Evolutionary conservation across 208 protist genomes (phyloP), one percentile per base, ranked within the genome.

Genomic region (Leptomonas pyrrhocoris): DNA sequence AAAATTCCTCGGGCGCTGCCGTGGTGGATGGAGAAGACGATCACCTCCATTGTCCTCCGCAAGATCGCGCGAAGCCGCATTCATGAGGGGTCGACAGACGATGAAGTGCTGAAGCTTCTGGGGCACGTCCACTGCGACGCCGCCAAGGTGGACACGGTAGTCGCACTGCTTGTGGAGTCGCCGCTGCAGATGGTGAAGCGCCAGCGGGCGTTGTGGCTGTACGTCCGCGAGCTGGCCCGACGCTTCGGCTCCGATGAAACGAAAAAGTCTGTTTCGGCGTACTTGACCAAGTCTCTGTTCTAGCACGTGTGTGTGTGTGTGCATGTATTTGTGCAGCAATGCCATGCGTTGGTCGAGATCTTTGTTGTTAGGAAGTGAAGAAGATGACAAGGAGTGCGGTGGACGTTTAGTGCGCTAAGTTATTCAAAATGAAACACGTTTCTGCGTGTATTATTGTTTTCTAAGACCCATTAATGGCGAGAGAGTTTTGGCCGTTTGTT

Each of bases 101-200:
- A 89, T 15, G 72, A 80, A 16, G 56, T 92, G 4, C 74, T 94
- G 56, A 74, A 75, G 46, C 27, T 86, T 2, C 73, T 94, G 0
- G 89, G 89, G 16, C 84, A 88, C 31, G 70, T 81, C 1, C 75
- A 81, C 63, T 91, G 80, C 55, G 77, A 87, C 50, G 73, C 72
- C 16, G 73, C 46, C 21, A 91, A 91, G 73, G 76, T 91, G 34
- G 71, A 71, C 19, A 23, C 63, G 2, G 73, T 90, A 58, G 31
- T 88, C 11, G 23, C 55, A 27, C 28, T 85, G 13, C 28, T 91
- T 27, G 40, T 73, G 42, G 25, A 49, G 13, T 82, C 84, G 0
- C 82, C 85, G 34, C 65, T 90, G 23, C 56, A 67, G 5, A 27
- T 81, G 23, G n/a, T 74, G 11, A 62, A 71, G 9, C 69, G 77